Evolutionary conservation across 331 rosid species (phyloP).

Genomic region (Arachis monticola): DNA sequence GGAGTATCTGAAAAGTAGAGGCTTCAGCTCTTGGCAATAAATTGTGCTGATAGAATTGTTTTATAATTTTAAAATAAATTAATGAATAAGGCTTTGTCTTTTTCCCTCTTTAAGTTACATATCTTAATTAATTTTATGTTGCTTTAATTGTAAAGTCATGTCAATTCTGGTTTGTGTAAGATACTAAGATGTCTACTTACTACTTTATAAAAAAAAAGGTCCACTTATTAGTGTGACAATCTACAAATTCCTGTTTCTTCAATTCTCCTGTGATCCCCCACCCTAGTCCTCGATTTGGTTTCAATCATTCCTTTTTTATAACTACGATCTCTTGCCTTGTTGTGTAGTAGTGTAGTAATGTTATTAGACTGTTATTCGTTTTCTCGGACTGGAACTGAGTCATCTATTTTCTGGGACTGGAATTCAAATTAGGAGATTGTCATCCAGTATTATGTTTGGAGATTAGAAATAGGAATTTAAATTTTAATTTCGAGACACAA

Average conservation of each 20-base stretch:
- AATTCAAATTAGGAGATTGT: too few species aligned
- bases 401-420: too few species aligned
- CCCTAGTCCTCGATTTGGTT: background rate
- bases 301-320: background rate
- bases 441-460: too few species aligned
- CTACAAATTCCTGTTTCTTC: background rate
- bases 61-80: constrained; percentile 20
- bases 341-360: too few species aligned
- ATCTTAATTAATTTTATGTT: constrained; percentile 8
- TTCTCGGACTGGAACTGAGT: too few species aligned
- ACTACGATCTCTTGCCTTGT: background rate
- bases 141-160: constrained; percentile 29
- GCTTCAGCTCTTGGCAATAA: constrained; percentile 8
- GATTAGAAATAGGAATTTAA: too few species aligned
- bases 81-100: constrained; percentile 32
- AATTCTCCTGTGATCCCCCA: background rate
- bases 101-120: constrained; percentile 27
- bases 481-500: too few species aligned
- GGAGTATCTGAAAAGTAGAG: constrained; percentile 41
- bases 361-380: too few species aligned
- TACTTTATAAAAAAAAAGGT: background rate
- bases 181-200: too few species aligned
- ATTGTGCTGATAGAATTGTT: constrained; percentile 28
- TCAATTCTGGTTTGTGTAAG: background rate
- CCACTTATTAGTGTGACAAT: constrained; percentile 4